These are phyloP conservation scores for Lodderomyces orthopsilosis DNA, from an alignment of 1,139 yeast genomes.

Conservation along the genomic window DNA sequence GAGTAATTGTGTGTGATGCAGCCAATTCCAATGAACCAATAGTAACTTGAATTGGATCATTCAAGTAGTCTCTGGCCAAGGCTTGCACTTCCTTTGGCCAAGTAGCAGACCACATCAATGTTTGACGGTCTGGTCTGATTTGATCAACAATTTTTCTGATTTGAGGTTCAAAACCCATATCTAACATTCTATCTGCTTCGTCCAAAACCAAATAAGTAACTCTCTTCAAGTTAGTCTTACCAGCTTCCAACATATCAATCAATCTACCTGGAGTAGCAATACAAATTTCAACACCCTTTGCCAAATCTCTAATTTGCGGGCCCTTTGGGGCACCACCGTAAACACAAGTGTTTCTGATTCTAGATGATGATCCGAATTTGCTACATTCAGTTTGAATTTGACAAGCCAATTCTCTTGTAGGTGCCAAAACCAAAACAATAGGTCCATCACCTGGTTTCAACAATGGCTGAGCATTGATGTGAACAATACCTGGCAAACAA, in stretches of 20 bases:
- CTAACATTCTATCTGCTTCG: constrained; percentile 96
- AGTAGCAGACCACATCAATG: constrained; percentile 99
- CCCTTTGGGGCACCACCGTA: constrained; percentile 99
- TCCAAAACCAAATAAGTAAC: constrained; percentile 95
- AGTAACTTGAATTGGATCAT: constrained; percentile 93
- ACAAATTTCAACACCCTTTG: constrained; percentile 91
- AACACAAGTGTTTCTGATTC: constrained; percentile 95
- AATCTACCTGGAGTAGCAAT: constrained; percentile 99
- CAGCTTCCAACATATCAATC: constrained; percentile 93
- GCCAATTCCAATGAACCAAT: constrained; percentile 93
- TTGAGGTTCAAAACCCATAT: constrained; percentile 97
- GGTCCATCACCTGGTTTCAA: constrained; percentile 96
- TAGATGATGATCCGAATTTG: constrained; percentile 86
- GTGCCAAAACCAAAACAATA: constrained; percentile 91
- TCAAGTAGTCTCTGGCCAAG: constrained; percentile 85
- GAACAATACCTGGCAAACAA: constrained; percentile 95
- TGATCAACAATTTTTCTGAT: constrained; percentile 92
- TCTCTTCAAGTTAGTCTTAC: constrained; percentile 92
- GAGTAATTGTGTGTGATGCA: constrained; percentile 95
- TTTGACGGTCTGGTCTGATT: constrained; percentile 96
- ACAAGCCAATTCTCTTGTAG: constrained; percentile 98
- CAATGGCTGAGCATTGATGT: constrained; percentile 96
- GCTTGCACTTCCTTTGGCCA: constrained; percentile 99
- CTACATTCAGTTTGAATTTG: constrained; percentile 96
- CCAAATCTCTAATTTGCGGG: constrained; percentile 91